Base-by-base conservation (phyloP, 345 rosid species). In the Erodium maritimum region DNA sequence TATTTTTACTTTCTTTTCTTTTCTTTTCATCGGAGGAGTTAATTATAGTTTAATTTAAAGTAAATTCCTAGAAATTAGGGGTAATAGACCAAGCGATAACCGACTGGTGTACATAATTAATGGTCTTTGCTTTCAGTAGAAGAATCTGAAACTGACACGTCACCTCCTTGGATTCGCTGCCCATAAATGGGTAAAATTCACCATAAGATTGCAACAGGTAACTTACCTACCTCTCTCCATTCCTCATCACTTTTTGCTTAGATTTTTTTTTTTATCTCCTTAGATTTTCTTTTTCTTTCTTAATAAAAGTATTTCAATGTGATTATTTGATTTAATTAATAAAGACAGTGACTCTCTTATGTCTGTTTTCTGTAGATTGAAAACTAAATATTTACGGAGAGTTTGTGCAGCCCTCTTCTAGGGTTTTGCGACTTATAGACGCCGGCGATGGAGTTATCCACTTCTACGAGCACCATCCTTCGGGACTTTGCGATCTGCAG, bases 1-100 rank as follows among this genome's bases (percentile, higher is more conserved):
- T n/a, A 33, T 18, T 22, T 25, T 59, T 56, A 23, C 29, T 21
- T 52, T 18, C 2, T 19, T 17, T 63, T 24, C 0, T 14, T 33
- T 37, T 48, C 3, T 14, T 14, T 50, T 45, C 11, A 22, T 22
- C 21, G 19, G 2, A 25, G 18, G 23, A 10, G 3, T 46, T 29
- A 60, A 23, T 10, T 21, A 19, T 19, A 0, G 13, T 5, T 5
- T 23, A 4, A 22, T 56, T 14, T 18, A 22, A 52, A 42, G 18
- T 9, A 25, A 24, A 19, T 58, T 57, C 74, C 69, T 65, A 6
- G 56, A 64, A 56, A 58, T 34, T 52, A 60, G 59, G 77, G 71
- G 52, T 20, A 45, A 68, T 73, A 70, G 85, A 77, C 75, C 77
- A 64, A 70, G 71, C 50, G 71, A 70, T 23, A 77, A 73, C 68